phyloP scores from a whole-genome alignment of 441 rosid species.

The Hura crepitans region DNA sequence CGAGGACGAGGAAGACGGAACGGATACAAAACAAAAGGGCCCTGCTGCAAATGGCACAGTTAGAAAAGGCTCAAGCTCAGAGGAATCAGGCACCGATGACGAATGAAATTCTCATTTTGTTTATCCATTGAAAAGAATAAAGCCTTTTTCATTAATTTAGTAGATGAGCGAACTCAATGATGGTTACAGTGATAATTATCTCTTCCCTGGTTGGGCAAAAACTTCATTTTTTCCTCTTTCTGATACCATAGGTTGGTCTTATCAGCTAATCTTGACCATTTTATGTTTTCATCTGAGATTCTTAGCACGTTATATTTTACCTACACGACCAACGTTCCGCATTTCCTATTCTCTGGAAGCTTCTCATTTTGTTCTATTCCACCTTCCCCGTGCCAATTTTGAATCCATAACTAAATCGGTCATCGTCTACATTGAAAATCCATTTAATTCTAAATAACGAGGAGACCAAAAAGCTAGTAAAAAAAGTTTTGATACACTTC shows the following conservation, averaged over 20 bases:
- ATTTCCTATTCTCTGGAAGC: neutral
- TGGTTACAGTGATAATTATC: conserved; percentile 11
- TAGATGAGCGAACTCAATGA: conserved; percentile 16
- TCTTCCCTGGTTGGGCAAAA: conserved; percentile 5
- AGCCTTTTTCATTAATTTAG: conserved; percentile 6
- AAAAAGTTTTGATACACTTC: neutral
- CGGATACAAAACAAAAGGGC: conserved; percentile 55
- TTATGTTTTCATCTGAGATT: neutral
- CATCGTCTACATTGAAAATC: neutral
- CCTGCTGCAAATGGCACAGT: conserved; percentile 46
- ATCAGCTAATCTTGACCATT: neutral
- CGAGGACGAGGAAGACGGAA: conserved; percentile 81
- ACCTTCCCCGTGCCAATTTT: no score
- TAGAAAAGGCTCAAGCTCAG: conserved; percentile 54
- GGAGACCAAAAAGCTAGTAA: neutral
- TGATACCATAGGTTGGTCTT: conserved; percentile 5
- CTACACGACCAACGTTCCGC: neutral
- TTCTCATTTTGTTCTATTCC: neutral
- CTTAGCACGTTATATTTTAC: neutral
- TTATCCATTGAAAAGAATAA: conserved; percentile 14
- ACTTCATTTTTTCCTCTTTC: conserved; percentile 8
- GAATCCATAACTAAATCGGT: no score
- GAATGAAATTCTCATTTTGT: conserved; percentile 38
- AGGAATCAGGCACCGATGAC: conserved; percentile 68
- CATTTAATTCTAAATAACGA: neutral